Conservation (phyloP, 345 rosid genomes). For the Psidium guajava region DNA sequence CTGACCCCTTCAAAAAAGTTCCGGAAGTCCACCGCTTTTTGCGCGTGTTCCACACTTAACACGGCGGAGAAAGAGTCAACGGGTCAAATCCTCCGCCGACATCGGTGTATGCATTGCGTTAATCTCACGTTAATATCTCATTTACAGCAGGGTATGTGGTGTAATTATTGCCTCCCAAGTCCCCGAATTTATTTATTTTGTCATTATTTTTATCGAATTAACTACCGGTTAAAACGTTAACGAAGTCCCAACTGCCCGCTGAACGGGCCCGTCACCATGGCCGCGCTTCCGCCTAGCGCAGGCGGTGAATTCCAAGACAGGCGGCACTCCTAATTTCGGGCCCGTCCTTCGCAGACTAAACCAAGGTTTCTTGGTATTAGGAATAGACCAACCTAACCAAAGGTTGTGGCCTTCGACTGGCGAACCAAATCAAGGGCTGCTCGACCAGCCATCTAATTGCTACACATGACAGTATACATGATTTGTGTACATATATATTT, state of each 20-base stretch:
- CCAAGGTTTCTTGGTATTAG: background rate
- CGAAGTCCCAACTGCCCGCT: background rate
- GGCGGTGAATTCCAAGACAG: background rate
- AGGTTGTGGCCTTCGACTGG: background rate
- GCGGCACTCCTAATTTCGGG: background rate
- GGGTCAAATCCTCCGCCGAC: background rate
- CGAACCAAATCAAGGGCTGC: background rate
- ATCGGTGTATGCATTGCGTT: background rate
- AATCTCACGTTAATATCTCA: background rate
- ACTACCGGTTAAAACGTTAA: no score
- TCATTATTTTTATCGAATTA: no score
- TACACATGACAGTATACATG: background rate
- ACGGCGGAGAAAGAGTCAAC: background rate
- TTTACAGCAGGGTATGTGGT: no score
- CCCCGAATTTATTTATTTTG: no score
- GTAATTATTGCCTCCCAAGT: no score
- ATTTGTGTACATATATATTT: background rate
- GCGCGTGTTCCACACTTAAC: background rate
- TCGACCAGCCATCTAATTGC: background rate
- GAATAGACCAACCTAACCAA: background rate
- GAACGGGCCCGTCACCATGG: background rate
- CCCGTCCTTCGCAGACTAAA: background rate
- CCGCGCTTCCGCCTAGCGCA: background rate
- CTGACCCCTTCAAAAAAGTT: background rate
- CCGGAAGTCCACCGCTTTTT: background rate